Base-by-base conservation (phyloP, 202 grass and related monocot species). In the Schoenoplectus triqueter region DNA sequence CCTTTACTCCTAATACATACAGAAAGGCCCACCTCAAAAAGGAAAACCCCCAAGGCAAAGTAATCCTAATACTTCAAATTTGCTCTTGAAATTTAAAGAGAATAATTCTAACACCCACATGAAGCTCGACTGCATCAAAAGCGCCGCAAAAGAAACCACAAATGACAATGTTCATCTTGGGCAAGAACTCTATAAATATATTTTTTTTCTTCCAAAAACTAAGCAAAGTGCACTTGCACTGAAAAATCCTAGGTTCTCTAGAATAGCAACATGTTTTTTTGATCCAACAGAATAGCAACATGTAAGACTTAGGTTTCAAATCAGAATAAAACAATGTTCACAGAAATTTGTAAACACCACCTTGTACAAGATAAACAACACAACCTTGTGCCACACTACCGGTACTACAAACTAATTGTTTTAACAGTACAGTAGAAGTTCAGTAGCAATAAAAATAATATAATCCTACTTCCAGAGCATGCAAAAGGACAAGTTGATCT, bases 401-500 rank as follows among this genome's bases (percentile, higher is more conserved):
- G 14, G 80, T 54, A 82, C 45, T 54, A 82, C 42, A 67, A 13
- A 50, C 80, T 82, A 82, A 11, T 67, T 31, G 31, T 31, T 31
- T 31, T 31, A 31, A 31, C 31, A n/a, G 78, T 68, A 82, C 63
- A 82, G 80, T 50, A 51, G 20, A 82, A 82, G 59, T 44, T n/a
- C 57, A 78, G 59, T 82, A 41, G 62, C 44, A 64, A 22, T 66
- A 51, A 52, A 48, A 50, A 15, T 54, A 39, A 66, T 20, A 82
- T 47, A 31, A 69, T 51, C 88, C 82, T 60, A 97, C 90, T 97
- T 97, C 92, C 92, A 94, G 64, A 97, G 78, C 88, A 94, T 97
- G 61, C 90, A 88, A 45, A 94, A 71, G 31, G 31, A 31, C 31
- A 31, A 31, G 31, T 31, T 31, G 31, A 31, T 31, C 90, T 97